Conservation (phyloP, 352 stramenopile genomes). For the Pythium sukuiense region DNA sequence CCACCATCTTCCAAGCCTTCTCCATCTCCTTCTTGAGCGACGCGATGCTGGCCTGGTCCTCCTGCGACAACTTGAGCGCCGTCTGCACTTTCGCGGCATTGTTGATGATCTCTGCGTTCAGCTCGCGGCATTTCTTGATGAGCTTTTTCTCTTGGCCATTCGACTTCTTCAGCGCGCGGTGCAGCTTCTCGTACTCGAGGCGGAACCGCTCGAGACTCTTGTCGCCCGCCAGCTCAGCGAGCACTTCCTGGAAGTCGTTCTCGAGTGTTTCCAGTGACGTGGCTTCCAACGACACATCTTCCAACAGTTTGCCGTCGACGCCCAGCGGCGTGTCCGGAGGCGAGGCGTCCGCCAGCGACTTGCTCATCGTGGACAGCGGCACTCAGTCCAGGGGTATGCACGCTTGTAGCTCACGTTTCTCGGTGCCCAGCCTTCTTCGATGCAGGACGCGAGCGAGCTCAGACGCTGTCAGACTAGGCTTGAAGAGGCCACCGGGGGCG, state of each 20-base stretch:
- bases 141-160: slow-evolving; percentile 95
- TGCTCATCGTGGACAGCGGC: slow-evolving; percentile 33
- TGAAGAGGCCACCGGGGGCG: not conserved
- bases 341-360: slow-evolving; percentile 24
- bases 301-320: slow-evolving; percentile 44
- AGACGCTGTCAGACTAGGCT: not conserved
- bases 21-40: slow-evolving; percentile 97
- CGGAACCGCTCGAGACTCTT: slow-evolving; percentile 93
- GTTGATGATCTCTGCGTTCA: slow-evolving; percentile 96
- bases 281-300: slow-evolving; percentile 49
- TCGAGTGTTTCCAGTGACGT: slow-evolving; percentile 87
- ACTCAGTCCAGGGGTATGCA: not conserved
- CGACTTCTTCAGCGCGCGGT: slow-evolving; percentile 92
- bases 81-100: slow-evolving; percentile 96
- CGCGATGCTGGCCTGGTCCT: slow-evolving; percentile 92
- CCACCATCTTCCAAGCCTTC: slow-evolving; percentile 94
- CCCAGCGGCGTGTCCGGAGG: slow-evolving; percentile 26
- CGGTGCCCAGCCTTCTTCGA: not conserved
- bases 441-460: not conserved
- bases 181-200: slow-evolving; percentile 95
- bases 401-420: not conserved
- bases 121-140: slow-evolving; percentile 94
- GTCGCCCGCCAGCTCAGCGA: slow-evolving; percentile 90
- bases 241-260: slow-evolving; percentile 93
- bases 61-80: slow-evolving; percentile 93